phyloP scores from a whole-genome alignment of 495 filamentous ascomycete genomes.

The Jackrogersella minutella region DNA sequence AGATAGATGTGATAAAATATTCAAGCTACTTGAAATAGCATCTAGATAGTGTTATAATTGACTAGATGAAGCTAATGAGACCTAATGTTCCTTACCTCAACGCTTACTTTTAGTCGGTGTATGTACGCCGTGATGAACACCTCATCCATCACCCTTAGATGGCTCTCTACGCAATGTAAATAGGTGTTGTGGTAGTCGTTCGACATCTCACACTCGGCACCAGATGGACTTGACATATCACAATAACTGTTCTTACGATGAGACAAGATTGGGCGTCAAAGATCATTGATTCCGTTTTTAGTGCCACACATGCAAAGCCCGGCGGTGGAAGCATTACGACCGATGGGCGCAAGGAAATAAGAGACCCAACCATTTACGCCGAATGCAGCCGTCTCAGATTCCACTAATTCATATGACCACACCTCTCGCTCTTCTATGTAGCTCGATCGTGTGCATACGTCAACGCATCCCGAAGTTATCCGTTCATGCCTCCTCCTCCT shows the following conservation, averaged over 20 bases:
- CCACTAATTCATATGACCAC: slow-evolving; percentile 51
- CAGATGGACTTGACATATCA: too few species aligned
- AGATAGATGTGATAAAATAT: too few species aligned
- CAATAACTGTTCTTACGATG: neutral
- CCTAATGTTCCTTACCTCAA: too few species aligned
- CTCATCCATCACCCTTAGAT: too few species aligned
- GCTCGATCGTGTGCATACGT: slow-evolving; percentile 42
- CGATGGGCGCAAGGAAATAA: slow-evolving; percentile 57
- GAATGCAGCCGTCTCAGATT: slow-evolving; percentile 61
- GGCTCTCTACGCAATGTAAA: too few species aligned
- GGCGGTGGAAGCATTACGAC: slow-evolving; percentile 50
- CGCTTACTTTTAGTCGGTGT: too few species aligned
- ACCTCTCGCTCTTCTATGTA: slow-evolving; percentile 42
- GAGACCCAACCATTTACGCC: slow-evolving; percentile 64
- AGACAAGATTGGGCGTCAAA: slow-evolving; percentile 43
- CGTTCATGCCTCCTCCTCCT: slow-evolving; percentile 70
- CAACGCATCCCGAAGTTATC: slow-evolving; percentile 46
- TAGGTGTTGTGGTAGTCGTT: too few species aligned
- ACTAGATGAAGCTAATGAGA: too few species aligned
- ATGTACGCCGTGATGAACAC: too few species aligned
- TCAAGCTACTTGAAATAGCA: too few species aligned
- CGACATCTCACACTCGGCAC: too few species aligned
- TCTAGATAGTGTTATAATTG: too few species aligned
- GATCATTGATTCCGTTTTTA: slow-evolving; percentile 64
- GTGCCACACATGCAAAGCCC: slow-evolving; percentile 62